phyloP scores from a whole-genome alignment of 495 filamentous ascomycete species.

The Hyaloscypha variabilis region DNA sequence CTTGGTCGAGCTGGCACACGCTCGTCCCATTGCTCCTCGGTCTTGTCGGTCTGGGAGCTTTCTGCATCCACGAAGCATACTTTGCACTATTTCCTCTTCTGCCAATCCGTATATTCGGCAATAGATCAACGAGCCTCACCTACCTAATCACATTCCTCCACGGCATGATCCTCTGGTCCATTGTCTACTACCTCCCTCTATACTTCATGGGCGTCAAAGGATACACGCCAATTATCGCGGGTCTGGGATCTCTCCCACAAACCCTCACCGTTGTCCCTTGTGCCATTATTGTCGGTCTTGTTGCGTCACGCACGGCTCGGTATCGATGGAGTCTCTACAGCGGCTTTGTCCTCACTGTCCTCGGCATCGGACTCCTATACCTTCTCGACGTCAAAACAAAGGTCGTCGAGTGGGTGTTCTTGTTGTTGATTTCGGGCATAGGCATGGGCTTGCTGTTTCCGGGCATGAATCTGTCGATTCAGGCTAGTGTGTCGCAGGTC shows the following conservation, averaged over 20 bases:
- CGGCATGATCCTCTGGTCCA: neutral
- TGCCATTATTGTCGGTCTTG: neutral
- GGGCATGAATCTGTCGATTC: neutral
- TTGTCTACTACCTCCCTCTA: neutral
- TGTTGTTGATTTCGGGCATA: neutral
- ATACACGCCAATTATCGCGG: neutral
- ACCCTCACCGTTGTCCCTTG: neutral
- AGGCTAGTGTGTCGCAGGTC: neutral
- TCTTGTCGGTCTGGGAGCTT: constrained; percentile 35
- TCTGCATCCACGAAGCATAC: neutral
- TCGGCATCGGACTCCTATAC: neutral
- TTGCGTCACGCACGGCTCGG: neutral
- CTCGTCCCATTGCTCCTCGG: constrained; percentile 60
- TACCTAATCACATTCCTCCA: neutral
- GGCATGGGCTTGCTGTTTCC: neutral
- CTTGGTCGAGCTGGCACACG: constrained; percentile 54
- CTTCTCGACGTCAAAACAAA: neutral
- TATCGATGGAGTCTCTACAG: neutral
- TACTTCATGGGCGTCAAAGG: neutral
- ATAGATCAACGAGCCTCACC: neutral
- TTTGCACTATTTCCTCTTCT: neutral
- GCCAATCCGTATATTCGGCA: neutral
- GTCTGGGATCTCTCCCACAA: neutral
- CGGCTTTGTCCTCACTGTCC: neutral
- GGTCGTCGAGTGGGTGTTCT: neutral